Evolutionary conservation across 768 basidiomycete species (phyloP).

Genomic region (Russula earlei): DNA sequence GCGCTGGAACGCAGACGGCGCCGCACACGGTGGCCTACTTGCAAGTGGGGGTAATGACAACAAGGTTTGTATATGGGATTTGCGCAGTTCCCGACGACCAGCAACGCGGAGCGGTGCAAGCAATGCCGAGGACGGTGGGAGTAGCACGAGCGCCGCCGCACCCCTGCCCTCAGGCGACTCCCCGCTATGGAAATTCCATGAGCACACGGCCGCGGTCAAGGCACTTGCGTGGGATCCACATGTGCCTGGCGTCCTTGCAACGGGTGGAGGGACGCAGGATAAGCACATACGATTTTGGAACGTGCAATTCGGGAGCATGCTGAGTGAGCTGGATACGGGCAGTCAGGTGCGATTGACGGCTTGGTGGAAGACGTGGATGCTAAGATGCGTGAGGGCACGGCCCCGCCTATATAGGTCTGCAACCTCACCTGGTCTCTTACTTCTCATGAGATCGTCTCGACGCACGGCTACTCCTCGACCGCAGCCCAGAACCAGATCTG

Average conservation of each 20-base stretch:
- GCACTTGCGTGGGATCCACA: conserved; percentile 99
- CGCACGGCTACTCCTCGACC: conserved; percentile 92
- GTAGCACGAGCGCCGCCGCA: conserved; percentile 21
- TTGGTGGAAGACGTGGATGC: not conserved
- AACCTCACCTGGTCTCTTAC: conserved; percentile 95
- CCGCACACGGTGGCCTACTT: conserved; percentile 44
- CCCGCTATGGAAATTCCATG: conserved; percentile 91
- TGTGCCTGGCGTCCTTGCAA: conserved; percentile 80
- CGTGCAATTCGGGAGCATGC: conserved; percentile 72
- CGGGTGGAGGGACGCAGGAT: conserved; percentile 97
- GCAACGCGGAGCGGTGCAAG: conserved; percentile 21
- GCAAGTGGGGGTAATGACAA: conserved; percentile 98
- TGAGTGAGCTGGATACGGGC: conserved; percentile 87
- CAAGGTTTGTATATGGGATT: conserved; percentile 96
- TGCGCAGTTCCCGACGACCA: conserved; percentile 51
- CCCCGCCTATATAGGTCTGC: conserved; percentile 60
- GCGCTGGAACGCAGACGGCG: conserved; percentile 68
- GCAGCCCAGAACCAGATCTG: conserved; percentile 94
- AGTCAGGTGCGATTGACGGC: conserved; percentile 58
- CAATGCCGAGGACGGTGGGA: conserved; percentile 24
- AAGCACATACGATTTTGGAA: conserved; percentile 99
- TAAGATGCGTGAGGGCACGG: not conserved
- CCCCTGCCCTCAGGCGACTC: conserved; percentile 37
- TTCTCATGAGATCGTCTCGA: conserved; percentile 95
- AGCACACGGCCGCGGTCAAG: conserved; percentile 95